phyloP scores from a whole-genome alignment of 2,329 filamentous ascomycete genomes.

The Colletotrichum musae region DNA sequence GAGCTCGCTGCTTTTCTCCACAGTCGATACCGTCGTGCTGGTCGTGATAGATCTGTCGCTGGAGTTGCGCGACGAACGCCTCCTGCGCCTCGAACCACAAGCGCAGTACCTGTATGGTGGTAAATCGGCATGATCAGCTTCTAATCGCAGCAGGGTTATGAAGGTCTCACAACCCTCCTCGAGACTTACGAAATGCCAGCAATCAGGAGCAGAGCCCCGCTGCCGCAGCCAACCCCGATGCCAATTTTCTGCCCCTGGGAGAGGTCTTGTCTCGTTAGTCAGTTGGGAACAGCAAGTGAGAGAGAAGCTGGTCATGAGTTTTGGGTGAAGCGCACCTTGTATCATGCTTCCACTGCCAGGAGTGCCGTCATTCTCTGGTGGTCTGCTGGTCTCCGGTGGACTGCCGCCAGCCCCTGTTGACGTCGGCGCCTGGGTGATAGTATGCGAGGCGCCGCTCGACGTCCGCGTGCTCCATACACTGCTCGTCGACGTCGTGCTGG shows the following conservation, averaged over 20 bases:
- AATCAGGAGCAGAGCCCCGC: background rate
- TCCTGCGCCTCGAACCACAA: background rate
- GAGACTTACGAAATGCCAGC: slow-evolving; percentile 12
- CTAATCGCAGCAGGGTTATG: no score
- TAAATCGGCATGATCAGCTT: background rate
- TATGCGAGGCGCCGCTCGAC: no score
- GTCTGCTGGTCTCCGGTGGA: background rate
- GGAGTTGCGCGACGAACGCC: no score
- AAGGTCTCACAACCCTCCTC: no score
- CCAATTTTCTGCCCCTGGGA: background rate
- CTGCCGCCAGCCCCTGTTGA: background rate
- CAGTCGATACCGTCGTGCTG: background rate
- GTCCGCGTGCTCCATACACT: no score
- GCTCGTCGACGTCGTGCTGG: no score
- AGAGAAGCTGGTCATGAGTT: background rate
- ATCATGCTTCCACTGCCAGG: background rate
- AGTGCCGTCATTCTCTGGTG: no score
- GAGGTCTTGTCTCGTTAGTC: background rate
- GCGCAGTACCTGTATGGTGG: background rate
- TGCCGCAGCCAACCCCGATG: slow-evolving; percentile 12
- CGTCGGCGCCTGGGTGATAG: background rate
- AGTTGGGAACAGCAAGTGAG: background rate
- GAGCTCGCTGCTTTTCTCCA: background rate
- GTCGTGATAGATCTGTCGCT: background rate
- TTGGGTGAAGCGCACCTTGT: background rate